Base-by-base conservation (phyloP, 192 early-diverging fungal genomes). In the Entomortierella chlamydospora region DNA sequence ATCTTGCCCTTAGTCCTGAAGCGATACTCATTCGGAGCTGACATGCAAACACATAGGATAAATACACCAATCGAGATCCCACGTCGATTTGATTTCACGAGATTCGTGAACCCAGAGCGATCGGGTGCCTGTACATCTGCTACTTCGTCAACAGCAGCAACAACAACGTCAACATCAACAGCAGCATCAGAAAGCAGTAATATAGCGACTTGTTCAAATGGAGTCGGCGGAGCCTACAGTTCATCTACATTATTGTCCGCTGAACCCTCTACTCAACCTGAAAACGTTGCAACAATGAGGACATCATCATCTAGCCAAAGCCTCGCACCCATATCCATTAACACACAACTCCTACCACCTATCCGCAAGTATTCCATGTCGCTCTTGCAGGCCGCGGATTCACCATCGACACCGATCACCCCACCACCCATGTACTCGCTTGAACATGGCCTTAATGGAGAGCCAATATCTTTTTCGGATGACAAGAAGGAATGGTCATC, bases 1-100 rank as follows among this genome's bases (percentile, higher is more conserved):
- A 87, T 93, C n/a, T 50, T 93, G 33, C 90, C 90, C 1, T 77
- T 93, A 58, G 88, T 91, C 13, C 50, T 93, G 58, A 93, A 93
- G 68, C 83, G 91, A n/a, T 93, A 93, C 55, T 72, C 71, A 1
- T 83, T 83, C 29, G 85, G 89, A 66, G 42, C 53, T 23, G 39
- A 79, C 13, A 82, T 77, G 37, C 59, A 50, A 1, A 76, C 83
- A 37, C 70, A 61, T 8, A 84, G 89, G 53, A 81, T 85, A 42
- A 63, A 63, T 2, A 83, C 85, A 4, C 83, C 82, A 10, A 85
- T 93, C 17, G 74, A 84, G 22, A 83, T 87, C 43, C 91, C 91
- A 2, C 57, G 70, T 0, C 67, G 61, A 25, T 83, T 89, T 30
- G 82, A 82, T 15, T 86, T 89, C 62, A 77, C 81, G 11, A 57